Evolutionary conservation across 2,329 filamentous ascomycete genomes (phyloP), one percentile per base, ranked within the genome.

Genomic region (Epichloe coenophiala): DNA sequence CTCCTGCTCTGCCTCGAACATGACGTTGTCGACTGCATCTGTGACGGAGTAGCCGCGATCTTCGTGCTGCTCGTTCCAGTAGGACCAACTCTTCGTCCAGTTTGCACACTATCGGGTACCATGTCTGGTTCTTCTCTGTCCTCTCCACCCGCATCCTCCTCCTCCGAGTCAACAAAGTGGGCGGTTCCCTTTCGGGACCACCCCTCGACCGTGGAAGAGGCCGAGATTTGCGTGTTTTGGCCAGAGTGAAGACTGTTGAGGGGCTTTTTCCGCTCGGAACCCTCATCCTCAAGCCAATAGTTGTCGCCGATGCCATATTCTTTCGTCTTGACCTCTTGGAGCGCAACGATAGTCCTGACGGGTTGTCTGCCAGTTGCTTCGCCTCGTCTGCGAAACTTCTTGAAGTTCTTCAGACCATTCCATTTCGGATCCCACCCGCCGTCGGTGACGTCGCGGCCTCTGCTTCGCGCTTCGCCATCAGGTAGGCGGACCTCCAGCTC

Each of bases 341-440:
- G 68, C 0, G 75, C 69, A 4, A 95, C 79, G 39, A 94, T 85
- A 36, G 86, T 69, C 50, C 69, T 70, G 31, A 69, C 65, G 2
- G 67, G 63, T 3, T 68, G 63, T 15, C 74, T 64, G 5, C 74
- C 69, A 2, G 60, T 55, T 5, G 57, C 56, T 19, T 76, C 76
- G 23, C 78, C 82, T 49, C 78, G 73, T 50, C 73, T 74, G 21
- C 76, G 74, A 61, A 98, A 98, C 59, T 81, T 86, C 66, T 98
- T 98, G 71, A 95, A 98, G 62, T 98, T 97, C 66, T 88, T 91
- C 42, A 91, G 77, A 1, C 91, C 93, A 62, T 96, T 95, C 93
- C 93, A 98, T 39, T 75, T 76, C 1, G 88, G 81, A 57, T 96
- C 80, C 90, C 91, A 96, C 40, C 87, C 76, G 5, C 75, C 73